Evolutionary conservation across 2,329 filamentous ascomycete genomes (phyloP), one percentile per base, ranked within the genome.

Genomic region (Cucurbitaria berberidis): DNA sequence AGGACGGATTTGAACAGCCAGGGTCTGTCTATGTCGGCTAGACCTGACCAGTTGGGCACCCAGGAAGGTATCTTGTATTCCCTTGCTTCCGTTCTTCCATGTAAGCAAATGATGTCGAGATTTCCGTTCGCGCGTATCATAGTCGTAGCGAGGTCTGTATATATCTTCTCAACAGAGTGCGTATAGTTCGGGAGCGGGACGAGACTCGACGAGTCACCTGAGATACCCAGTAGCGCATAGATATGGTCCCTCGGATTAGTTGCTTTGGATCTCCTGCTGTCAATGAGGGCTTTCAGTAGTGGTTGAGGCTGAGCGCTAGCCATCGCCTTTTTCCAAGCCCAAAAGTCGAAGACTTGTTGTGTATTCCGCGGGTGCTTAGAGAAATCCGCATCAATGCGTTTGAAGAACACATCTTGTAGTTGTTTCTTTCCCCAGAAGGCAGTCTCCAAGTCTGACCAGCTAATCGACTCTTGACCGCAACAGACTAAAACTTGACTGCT

Each of bases 301-400:
- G 29, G 29, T 15, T 30, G 29, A 15, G 29, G 13, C 29, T 30
- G 5, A 30, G 29, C 29, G 29, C 29, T 30, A 30, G 29, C 5
- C 5, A 30, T 13, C 5, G 29, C 29, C 10, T 30, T 30, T 13
- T 30, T 30, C 29, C 29, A 30, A 30, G 29, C 29, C 29, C 29
- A 30, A 11, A 30, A 30, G 13, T 30, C 29, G 26, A 30, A 47
- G 42, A 50, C 38, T 54, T 55, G 40, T 44, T 50, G 39, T 54
- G 35, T 57, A 50, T 30, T 30, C 5, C 29, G 8, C 13, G 29
- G 29, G 10, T 30, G 29, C 13, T 30, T 30, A 11, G 29, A 7
- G 13, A 30, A 3, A 7, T 30, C 29, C 3, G 10, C 13, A 11
- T 6, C 10, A 15, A 13, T 15, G 8, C 13, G 29, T 5, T 30